phyloP scores from a whole-genome alignment of 116 monocot species.

The Papilionanthe hybrid region DNA sequence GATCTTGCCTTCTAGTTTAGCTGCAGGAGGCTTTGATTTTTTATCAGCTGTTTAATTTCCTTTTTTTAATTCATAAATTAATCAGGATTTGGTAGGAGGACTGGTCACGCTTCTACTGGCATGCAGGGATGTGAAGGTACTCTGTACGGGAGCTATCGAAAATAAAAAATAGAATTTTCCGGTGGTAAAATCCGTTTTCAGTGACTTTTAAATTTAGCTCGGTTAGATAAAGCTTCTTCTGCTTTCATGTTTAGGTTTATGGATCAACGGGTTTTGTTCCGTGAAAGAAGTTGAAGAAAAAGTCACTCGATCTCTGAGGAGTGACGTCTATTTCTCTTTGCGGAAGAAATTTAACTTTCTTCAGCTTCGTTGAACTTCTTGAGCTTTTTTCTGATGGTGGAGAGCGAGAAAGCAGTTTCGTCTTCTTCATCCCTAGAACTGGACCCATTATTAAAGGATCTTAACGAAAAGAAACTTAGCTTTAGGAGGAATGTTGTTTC shows the following conservation, averaged over 20 bases:
- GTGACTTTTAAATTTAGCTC: background rate
- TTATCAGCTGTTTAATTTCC: background rate
- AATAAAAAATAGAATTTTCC: background rate
- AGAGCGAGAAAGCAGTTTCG: conserved; percentile 11
- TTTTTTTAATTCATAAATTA: background rate
- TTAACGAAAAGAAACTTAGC: conserved; percentile 79
- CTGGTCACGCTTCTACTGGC: background rate
- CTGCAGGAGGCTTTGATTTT: background rate
- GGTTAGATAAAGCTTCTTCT: background rate
- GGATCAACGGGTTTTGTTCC: background rate
- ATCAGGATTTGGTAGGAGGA: background rate
- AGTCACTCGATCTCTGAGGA: background rate
- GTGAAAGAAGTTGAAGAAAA: background rate
- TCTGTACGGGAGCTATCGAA: background rate
- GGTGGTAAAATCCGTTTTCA: background rate
- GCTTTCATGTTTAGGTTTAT: background rate
- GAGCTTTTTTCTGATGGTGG: conserved; percentile 6
- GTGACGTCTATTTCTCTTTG: background rate
- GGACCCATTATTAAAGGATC: conserved; percentile 86
- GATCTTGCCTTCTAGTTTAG: background rate
- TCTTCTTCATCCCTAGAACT: conserved; percentile 32
- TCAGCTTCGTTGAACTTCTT: background rate
- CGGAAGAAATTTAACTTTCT: background rate
- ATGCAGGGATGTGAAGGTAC: background rate
- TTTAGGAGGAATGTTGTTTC: conserved; percentile 64